These are phyloP conservation scores for Clonostachys sp. DNA, from an alignment of 2,329 filamentous ascomycete genomes.

Conservation along the genomic window DNA sequence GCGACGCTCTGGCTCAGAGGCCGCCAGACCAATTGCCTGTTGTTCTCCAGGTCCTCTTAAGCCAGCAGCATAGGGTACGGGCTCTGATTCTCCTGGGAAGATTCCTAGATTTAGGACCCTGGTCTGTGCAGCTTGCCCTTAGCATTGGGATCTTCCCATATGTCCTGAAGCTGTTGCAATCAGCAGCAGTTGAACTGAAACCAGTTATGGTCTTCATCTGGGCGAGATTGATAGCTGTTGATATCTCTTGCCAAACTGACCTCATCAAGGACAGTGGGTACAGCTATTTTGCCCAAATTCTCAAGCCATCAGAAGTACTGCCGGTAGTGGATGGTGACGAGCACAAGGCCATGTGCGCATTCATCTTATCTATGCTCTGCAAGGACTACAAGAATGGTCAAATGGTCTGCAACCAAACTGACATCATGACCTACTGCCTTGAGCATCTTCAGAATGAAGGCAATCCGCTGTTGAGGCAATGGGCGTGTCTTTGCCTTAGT, in stretches of 20 bases:
- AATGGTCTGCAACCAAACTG: conserved; percentile 82
- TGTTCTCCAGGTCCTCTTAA: conserved; percentile 90
- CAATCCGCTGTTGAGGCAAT: conserved; percentile 86
- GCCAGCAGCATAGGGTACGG: conserved; percentile 87
- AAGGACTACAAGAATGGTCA: conserved; percentile 91
- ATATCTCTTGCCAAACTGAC: conserved; percentile 89
- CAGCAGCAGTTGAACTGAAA: conserved; percentile 88
- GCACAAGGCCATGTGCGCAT: conserved; percentile 98
- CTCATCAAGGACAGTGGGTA: conserved; percentile 96
- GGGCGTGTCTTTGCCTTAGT: conserved; percentile 92
- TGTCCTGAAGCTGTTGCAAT: conserved; percentile 94
- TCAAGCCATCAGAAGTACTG: conserved; percentile 78
- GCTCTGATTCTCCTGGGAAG: conserved; percentile 88
- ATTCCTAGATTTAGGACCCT: conserved; percentile 92
- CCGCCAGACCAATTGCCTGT: conserved; percentile 94
- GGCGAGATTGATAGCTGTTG: conserved; percentile 92
- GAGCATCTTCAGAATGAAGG: conserved; percentile 79
- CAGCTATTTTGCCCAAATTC: conserved; percentile 90
- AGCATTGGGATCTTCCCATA: conserved; percentile 99
- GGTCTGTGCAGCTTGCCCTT: conserved; percentile 96
- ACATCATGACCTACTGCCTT: conserved; percentile 86
- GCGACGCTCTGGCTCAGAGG: conserved; percentile 75
- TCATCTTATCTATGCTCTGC: conserved; percentile 96
- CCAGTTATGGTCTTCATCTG: conserved; percentile 99
- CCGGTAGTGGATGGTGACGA: conserved; percentile 86